Conservation (phyloP, 495 filamentous ascomycete genomes). For the Podospora conica region DNA sequence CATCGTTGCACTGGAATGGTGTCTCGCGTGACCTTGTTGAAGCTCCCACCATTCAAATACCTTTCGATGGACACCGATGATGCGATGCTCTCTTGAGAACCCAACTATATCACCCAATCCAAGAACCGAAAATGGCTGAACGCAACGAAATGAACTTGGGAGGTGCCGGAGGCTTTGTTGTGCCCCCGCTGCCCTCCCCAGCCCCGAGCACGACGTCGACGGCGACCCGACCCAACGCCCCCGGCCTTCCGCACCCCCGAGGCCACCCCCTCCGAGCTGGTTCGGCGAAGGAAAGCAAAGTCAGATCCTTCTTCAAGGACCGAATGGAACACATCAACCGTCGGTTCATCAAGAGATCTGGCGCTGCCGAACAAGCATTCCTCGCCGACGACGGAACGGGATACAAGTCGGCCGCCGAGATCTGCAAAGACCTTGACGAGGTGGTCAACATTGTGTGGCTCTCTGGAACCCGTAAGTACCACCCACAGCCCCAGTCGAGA, state of each 20-base stretch:
- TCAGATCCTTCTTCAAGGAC: slow-evolving; percentile 62
- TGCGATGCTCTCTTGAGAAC: slow-evolving; percentile 21
- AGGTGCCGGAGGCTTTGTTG: slow-evolving; percentile 45
- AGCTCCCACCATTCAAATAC: neutral
- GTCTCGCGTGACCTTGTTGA: neutral
- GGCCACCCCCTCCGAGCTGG: slow-evolving; percentile 60
- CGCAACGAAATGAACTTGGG: neutral
- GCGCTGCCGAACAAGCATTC: slow-evolving; percentile 36
- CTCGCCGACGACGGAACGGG: slow-evolving; percentile 48
- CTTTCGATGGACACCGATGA: slow-evolving; percentile 1
- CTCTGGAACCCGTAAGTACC: slow-evolving; percentile 66
- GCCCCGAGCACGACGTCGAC: slow-evolving; percentile 48
- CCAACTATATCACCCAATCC: neutral
- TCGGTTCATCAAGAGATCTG: slow-evolving; percentile 69
- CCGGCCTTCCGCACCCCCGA: slow-evolving; percentile 58
- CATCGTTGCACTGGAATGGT: no score
- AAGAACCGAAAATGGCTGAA: slow-evolving; percentile 33
- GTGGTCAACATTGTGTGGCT: slow-evolving; percentile 76
- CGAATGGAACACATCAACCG: slow-evolving; percentile 58
- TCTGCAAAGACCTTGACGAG: slow-evolving; percentile 62
- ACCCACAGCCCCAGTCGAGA: no score
- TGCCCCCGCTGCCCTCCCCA: slow-evolving; percentile 47
- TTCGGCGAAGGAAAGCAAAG: slow-evolving; percentile 67
- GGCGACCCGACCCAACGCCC: slow-evolving; percentile 20
- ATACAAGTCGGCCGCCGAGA: slow-evolving; percentile 62